Evolutionary conservation across 768 basidiomycete species (phyloP), one percentile per base, ranked within the genome.

Genomic region (Lactarius vividus): DNA sequence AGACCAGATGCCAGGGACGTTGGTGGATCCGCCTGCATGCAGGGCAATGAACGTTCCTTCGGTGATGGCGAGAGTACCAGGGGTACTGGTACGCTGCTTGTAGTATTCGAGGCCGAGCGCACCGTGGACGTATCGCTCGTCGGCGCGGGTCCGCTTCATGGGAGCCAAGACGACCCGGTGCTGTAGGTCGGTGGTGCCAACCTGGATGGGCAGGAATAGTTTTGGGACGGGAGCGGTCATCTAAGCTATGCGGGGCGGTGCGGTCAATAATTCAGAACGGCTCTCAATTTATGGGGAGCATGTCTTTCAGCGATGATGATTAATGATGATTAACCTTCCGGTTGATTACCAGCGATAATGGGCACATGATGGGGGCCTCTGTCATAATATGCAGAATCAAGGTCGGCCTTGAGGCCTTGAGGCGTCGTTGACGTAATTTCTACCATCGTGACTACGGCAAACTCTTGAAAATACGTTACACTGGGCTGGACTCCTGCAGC

Each of bases 121-220:
- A 15, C 64, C 69, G 2, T 73, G 80, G 4, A 79, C 77, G 63
- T 81, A 77, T n/a, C 65, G 54, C 1, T 67, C 63, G 44, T 75
- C 73, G 10, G 80, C 80, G 40, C 81, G 76, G 72, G 63, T 15
- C 3, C 86, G 80, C 0, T 85, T 87, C 28, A 84, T 69, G 1
- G 86, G 86, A 0, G 85, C 81, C 44, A 85, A 77, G 13, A 83
- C 82, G 37, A 85, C 76, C 2, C 85, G 78, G 72, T 88, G 85
- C 33, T 76, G 63, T 26, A 85, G 78, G 0, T 70, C 59, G 8
- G 80, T 40, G 0, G 69, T 65, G 56, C 85, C 85, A 20, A 85
- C 74, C 53, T 72, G 70, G 68, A 80, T 79, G 15, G 84, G 81
- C 52, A 77, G 75, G 72, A 85, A 85, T 44, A 84, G 81, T 35